Conservation (phyloP, 1,284 basidiomycete genomes). For the Naganishia cerealis region DNA sequence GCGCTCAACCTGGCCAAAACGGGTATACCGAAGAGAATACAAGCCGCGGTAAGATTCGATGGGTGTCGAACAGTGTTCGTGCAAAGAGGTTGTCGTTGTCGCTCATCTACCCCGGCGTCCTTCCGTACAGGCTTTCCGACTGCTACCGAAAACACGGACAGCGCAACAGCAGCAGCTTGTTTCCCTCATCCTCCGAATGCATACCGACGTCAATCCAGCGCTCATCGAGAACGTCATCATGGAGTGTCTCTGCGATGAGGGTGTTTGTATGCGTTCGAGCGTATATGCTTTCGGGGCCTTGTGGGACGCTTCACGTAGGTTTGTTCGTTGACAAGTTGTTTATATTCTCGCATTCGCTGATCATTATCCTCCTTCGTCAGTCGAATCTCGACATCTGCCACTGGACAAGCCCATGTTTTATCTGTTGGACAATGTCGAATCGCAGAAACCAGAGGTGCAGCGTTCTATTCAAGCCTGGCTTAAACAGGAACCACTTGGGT, state of each 20-base stretch:
- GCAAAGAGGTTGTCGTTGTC: background rate
- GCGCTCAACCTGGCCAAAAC: background rate
- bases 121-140: background rate
- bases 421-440: constrained; percentile 12
- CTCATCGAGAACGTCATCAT: constrained; percentile 18
- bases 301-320: constrained; percentile 18
- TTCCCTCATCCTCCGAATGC: constrained; percentile 13
- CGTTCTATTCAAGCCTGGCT: constrained; percentile 22
- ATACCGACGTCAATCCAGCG: constrained; percentile 1
- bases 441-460: constrained; percentile 12
- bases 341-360: too few species aligned
- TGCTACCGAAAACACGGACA: constrained; percentile 7
- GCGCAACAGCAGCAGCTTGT: constrained; percentile 11
- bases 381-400: constrained; percentile 1
- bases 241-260: constrained; percentile 12
- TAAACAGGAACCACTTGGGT: constrained; percentile 24
- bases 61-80: too few species aligned
- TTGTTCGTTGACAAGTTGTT: too few species aligned
- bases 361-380: background rate
- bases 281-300: constrained; percentile 11
- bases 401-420: constrained; percentile 25
- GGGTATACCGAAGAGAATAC: constrained; percentile 15
- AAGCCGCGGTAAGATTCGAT: constrained; percentile 3
- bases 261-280: background rate
- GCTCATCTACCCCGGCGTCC: background rate